phyloP scores from a whole-genome alignment of 2,329 filamentous ascomycete species.

The Cladophialophora exuberans region DNA sequence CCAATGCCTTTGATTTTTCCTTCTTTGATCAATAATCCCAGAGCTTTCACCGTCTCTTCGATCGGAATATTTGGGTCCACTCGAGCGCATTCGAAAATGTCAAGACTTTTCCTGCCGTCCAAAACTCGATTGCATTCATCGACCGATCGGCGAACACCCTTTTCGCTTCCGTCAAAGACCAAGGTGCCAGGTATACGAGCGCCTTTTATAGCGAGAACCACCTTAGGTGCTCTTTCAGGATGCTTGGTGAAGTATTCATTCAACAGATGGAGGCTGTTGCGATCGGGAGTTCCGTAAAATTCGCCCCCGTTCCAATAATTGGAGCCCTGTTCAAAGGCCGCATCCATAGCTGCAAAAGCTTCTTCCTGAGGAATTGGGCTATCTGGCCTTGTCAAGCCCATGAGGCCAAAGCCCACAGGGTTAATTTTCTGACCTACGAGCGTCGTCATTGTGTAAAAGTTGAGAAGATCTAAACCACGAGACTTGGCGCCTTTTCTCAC shows the following conservation, averaged over 20 bases:
- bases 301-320: constrained; percentile 66
- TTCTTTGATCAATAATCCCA: constrained; percentile 40
- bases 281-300: constrained; percentile 63
- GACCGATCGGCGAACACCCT: constrained; percentile 59
- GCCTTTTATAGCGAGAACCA: constrained; percentile 67
- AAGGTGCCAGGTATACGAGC: constrained; percentile 41
- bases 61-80: constrained; percentile 57
- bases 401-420: constrained; percentile 56
- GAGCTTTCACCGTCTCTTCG: constrained; percentile 48
- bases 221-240: constrained; percentile 64
- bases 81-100: constrained; percentile 63
- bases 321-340: constrained; percentile 52
- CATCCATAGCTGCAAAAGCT: constrained; percentile 58
- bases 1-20: constrained; percentile 60
- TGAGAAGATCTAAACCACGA: too few species aligned
- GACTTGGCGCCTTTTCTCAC: too few species aligned
- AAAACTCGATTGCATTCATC: constrained; percentile 59
- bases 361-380: constrained; percentile 32
- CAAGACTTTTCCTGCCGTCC: constrained; percentile 53
- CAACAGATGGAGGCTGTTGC: constrained; percentile 63
- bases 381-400: constrained; percentile 7
- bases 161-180: constrained; percentile 53
- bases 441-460: too few species aligned
- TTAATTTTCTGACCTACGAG: constrained; percentile 45
- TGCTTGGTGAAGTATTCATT: constrained; percentile 65